Conservation (phyloP, 1,139 yeast species). For the Petasospora fabianii region DNA sequence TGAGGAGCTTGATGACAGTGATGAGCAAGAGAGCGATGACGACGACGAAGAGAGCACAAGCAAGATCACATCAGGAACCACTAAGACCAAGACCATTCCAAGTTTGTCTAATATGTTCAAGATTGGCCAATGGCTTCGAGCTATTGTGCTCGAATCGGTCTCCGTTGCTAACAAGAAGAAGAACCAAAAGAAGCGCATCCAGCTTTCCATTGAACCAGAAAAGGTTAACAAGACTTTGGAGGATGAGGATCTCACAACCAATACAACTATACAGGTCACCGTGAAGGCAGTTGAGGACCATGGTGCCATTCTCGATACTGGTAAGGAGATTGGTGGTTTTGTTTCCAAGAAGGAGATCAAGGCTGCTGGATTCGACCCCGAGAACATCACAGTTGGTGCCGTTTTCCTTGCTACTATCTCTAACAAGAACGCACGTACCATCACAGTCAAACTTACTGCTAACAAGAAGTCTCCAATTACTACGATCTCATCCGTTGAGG, state of each 20-base stretch:
- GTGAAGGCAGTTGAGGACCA: constrained; percentile 85
- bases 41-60: constrained; percentile 31
- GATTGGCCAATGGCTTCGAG: constrained; percentile 85
- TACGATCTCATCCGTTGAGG: constrained; percentile 65
- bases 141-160: constrained; percentile 54
- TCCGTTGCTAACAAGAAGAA: constrained; percentile 34
- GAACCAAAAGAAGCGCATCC: constrained; percentile 51
- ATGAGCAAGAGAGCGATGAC: constrained; percentile 42
- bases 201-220: constrained; percentile 72
- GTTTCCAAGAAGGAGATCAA: constrained; percentile 64
- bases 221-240: constrained; percentile 56
- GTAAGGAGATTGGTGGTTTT: constrained; percentile 64
- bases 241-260: constrained; percentile 61
- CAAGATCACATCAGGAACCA: constrained; percentile 30
- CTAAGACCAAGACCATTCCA: constrained; percentile 46
- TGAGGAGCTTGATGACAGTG: constrained; percentile 49
- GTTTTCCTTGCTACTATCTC: constrained; percentile 52
- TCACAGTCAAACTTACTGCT: constrained; percentile 48
- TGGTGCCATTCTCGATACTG: constrained; percentile 76
- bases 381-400: constrained; percentile 35
- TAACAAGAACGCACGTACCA: constrained; percentile 52
- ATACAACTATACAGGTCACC: constrained; percentile 66
- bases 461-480: constrained; percentile 43
- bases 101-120: constrained; percentile 50
- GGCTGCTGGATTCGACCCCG: constrained; percentile 29